Conservation (phyloP, 169 alveolate species). For the Sarcocystis neurona region DNA sequence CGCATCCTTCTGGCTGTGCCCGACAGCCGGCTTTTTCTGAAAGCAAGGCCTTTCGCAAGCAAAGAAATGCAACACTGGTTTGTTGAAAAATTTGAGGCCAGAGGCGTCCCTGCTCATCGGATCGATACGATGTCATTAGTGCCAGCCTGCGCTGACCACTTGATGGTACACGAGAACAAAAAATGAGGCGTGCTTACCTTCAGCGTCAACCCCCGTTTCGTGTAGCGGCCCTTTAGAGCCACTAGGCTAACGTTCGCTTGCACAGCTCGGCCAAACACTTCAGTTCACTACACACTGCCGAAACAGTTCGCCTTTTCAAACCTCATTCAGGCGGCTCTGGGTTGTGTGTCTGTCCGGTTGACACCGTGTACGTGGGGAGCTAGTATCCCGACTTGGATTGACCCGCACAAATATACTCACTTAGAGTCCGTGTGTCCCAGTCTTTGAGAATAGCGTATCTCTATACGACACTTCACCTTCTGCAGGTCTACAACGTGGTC, state of each 20-base stretch:
- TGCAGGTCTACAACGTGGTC: constrained; percentile 57
- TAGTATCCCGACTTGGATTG: too few species aligned
- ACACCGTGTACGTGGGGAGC: too few species aligned
- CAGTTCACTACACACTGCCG: too few species aligned
- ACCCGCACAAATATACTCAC: too few species aligned
- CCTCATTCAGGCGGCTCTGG: too few species aligned
- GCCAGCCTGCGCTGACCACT: constrained; percentile 48
- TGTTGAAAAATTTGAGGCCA: constrained; percentile 22
- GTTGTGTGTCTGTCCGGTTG: too few species aligned
- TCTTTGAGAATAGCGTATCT: constrained; percentile 2
- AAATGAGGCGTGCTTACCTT: background rate
- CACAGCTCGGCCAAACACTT: too few species aligned
- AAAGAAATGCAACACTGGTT: constrained; percentile 12
- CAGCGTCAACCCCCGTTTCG: background rate
- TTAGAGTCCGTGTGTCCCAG: too few species aligned
- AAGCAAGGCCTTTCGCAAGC: constrained; percentile 70
- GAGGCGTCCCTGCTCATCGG: constrained; percentile 49
- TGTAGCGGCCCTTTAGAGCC: background rate
- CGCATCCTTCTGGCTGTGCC: constrained; percentile 73
- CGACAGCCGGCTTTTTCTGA: constrained; percentile 68
- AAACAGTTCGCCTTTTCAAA: too few species aligned
- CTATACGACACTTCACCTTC: background rate
- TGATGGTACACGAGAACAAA: constrained; percentile 23
- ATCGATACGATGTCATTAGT: constrained; percentile 47
- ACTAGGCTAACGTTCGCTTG: too few species aligned